Evolutionary conservation across 2,329 filamentous ascomycete genomes (phyloP), one percentile per base, ranked within the genome.

Genomic region (Fusarium protoensiforme): DNA sequence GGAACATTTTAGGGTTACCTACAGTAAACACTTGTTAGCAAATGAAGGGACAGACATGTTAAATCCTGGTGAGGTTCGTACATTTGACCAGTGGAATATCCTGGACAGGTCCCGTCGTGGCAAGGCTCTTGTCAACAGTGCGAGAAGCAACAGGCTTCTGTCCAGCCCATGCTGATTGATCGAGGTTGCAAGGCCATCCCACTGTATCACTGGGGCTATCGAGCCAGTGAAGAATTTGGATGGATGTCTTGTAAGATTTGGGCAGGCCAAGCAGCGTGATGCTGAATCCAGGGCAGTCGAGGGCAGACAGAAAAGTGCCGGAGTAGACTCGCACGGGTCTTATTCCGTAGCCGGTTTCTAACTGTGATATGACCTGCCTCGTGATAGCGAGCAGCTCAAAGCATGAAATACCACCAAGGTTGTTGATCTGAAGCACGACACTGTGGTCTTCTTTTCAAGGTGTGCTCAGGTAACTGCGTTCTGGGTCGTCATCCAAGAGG

Each of bases 381-480:
- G 61, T 51, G 20, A 39, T 31, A 20, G 61, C 53, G 16, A 39
- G 38, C 9, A 64, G 38, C 38, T 64, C 61, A n/a, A 64, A 18
- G 20, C 8, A 10, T 16, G 61, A 64, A 4, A 64, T 22, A 22
- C 22, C 24, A 18, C 61, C 61, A 18, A 64, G 51, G 31, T 64
- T 64, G 39, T 64, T 64, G 9, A 64, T 58, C 53, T 57, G 18
- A 39, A 64, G 38, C 33, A 64, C 53, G 7, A 64, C 61, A 16
- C 57, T 22, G 20, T 65, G 63, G 16, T 54, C 41, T 7, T 41
- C 24, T 41, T 33, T 11, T 24, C 27, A 33, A 29, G 63, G 63
- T 13, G 29, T 24, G 31, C 20, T 53, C 43, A 64, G 20, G 33
- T 64, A 64, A 22, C 31, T 64, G n/a, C 61, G 51, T 4, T 64